Conservation (phyloP, 2,329 filamentous ascomycete genomes). For the Basipetospora sp. region DNA sequence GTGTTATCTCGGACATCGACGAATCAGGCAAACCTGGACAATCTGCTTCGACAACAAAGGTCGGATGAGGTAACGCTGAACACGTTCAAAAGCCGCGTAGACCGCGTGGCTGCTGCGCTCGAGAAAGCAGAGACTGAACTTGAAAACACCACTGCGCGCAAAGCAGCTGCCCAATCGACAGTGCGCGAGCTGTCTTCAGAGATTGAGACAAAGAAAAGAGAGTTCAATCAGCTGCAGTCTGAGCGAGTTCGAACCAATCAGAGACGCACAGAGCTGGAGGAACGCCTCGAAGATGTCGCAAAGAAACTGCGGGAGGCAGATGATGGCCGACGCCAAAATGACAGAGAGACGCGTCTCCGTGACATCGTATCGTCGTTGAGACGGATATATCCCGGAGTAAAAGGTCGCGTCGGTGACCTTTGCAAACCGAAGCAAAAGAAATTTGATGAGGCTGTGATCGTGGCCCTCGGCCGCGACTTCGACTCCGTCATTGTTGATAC, state of each 20-base stretch:
- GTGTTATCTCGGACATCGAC: conserved; percentile 69
- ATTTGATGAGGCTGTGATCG: conserved; percentile 82
- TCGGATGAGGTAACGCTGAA: conserved; percentile 84
- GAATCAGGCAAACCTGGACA: conserved; percentile 71
- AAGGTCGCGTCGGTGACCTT: conserved; percentile 76
- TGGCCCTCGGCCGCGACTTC: conserved; percentile 81
- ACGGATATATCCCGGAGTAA: conserved; percentile 80
- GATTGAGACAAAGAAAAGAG: conserved; percentile 80
- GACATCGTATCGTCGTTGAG: conserved; percentile 78
- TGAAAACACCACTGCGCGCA: conserved; percentile 52
- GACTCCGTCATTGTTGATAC: conserved; percentile 91
- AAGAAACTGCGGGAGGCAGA: conserved; percentile 73
- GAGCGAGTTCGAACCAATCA: conserved; percentile 70
- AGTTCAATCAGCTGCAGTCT: conserved; percentile 72
- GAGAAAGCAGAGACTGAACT: conserved; percentile 63
- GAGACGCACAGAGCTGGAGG: conserved; percentile 74
- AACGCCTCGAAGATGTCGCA: conserved; percentile 71
- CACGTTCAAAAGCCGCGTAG: conserved; percentile 76
- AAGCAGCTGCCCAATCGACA: conserved; percentile 43
- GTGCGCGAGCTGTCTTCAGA: conserved; percentile 58
- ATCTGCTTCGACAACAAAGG: conserved; percentile 74
- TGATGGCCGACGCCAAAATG: conserved; percentile 70
- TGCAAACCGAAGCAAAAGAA: conserved; percentile 97
- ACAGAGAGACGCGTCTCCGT: conserved; percentile 63
- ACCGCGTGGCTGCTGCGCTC: conserved; percentile 57